These are phyloP conservation scores for Paecilomyces sp. DNA, from an alignment of 2,329 filamentous ascomycete genomes.

Conservation along the genomic window DNA sequence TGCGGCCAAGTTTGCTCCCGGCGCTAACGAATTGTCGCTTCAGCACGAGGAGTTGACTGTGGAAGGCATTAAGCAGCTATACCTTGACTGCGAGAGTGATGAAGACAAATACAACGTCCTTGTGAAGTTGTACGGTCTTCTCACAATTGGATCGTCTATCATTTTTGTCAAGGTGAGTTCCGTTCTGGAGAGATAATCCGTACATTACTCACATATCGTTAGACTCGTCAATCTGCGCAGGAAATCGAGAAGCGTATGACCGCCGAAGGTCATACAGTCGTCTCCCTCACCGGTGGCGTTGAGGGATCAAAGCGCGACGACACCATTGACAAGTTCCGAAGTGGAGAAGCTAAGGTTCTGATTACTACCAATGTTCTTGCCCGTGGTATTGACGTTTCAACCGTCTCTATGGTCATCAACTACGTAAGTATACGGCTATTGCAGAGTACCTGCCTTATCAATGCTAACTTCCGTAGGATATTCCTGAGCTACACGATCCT, in stretches of 20 bases:
- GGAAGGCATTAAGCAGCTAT: slow-evolving; percentile 95
- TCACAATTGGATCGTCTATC: slow-evolving; percentile 95
- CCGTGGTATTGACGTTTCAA: slow-evolving; percentile 86
- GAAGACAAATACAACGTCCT: slow-evolving; percentile 80
- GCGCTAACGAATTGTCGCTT: slow-evolving; percentile 79
- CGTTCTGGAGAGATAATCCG: not conserved
- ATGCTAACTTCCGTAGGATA: slow-evolving; percentile 41
- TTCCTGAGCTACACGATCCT: slow-evolving; percentile 58
- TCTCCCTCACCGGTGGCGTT: slow-evolving; percentile 78
- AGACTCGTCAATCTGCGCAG: slow-evolving; percentile 79
- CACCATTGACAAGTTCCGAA: slow-evolving; percentile 80
- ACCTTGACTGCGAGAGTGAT: slow-evolving; percentile 82
- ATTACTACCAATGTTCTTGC: slow-evolving; percentile 97
- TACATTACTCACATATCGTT: slow-evolving; percentile 12
- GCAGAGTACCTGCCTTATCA: not conserved
- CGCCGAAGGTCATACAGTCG: slow-evolving; percentile 83
- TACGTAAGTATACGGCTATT: slow-evolving; percentile 50
- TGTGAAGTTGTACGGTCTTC: slow-evolving; percentile 87
- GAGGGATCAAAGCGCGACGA: slow-evolving; percentile 77
- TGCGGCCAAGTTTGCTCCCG: slow-evolving; percentile 75
- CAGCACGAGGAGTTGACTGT: slow-evolving; percentile 89
- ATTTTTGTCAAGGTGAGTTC: slow-evolving; percentile 81
- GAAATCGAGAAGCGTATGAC: slow-evolving; percentile 83
- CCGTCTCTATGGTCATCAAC: slow-evolving; percentile 97
- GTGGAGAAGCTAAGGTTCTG: slow-evolving; percentile 83